Evolutionary conservation across 805 yeast species (phyloP), one percentile per base, ranked within the genome.

Genomic region (Candida adriatica): DNA sequence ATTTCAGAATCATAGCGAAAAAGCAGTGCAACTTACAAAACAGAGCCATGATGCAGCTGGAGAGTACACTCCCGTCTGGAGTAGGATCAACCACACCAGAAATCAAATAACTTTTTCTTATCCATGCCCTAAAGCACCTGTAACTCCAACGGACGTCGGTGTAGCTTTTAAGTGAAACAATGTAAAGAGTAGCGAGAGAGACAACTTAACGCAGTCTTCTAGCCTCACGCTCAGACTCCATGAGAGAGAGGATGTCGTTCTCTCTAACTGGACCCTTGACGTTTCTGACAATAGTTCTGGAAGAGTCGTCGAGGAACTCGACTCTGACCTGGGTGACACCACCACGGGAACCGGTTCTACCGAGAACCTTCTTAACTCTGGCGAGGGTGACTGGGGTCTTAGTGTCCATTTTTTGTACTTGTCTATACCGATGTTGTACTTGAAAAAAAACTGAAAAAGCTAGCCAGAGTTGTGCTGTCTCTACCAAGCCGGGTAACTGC

Each of bases 291-390:
- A 85, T 85, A 62, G 92, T 81, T 78, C 95, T 83, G 70, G 92
- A 74, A 62, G 88, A 74, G 68, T 86, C 95, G 62, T 86, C 95
- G 66, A 85, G 74, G 80, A 85, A 86, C 72, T 85, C 95, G 62
- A 85, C 95, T 71, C 95, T 85, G 71, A 86, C 95, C 73, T 85
- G 95, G 73, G 95, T 85, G 70, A 85, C 95, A 78, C 96, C 96
- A 83, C 97, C 97, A 76, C 97, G 90, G 68, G 98, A 90, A 68
- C 98, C 98, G 81, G 98, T 90, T 75, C 98, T 90, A 70, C 97
- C 97, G 72, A 90, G 79, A 69, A 90, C 97, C 78, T 90, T 92
- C 73, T 86, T 86, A 66, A 90, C 98, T 79, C 90, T 90, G 68
- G 97, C 98, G 72, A 90, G 85, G 76, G 95, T 92, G 62, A 90